Percentiles rank a stretch among this genome's conserved stretches.
Conservation (phyloP, 257 asterid genomes). For the Ophiorrhiza pumila region DNA sequence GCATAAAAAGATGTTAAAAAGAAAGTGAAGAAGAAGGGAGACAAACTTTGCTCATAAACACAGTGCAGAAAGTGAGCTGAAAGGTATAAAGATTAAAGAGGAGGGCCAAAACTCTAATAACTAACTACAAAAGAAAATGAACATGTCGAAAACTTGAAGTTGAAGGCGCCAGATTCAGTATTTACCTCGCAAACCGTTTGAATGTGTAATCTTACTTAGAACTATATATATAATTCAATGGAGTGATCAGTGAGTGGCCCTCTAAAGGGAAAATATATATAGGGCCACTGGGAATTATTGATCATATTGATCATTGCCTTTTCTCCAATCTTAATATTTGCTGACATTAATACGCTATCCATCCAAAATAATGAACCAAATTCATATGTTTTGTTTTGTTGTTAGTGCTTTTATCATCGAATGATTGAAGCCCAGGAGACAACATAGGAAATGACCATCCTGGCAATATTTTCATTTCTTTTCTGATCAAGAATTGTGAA, state of each 20-base stretch:
- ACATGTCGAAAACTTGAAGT: neutral
- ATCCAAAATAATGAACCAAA: neutral
- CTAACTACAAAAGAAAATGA: neutral
- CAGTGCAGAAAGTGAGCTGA: slow-evolving; percentile 4
- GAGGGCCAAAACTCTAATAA: neutral
- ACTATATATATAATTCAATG: neutral
- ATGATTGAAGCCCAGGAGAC: slow-evolving; percentile 3
- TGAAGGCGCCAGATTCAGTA: slow-evolving; percentile 3
- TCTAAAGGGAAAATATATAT: neutral
- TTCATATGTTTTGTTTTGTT: neutral
- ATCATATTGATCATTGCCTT: too few relatives aligned
- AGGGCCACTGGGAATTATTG: neutral
- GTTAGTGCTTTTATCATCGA: neutral
- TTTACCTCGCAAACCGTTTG: slow-evolving; percentile 7
- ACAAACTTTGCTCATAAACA: neutral
- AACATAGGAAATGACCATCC: slow-evolving; percentile 8
- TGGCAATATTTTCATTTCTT: neutral
- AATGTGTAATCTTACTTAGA: neutral
- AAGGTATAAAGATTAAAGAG: neutral
- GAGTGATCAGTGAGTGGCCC: neutral
- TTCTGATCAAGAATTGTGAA: neutral
- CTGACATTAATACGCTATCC: neutral
- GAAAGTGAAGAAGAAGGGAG: neutral
- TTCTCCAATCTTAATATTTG: neutral
- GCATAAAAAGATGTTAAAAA: neutral